Base-by-base conservation (phyloP, 345 rosid genomes). In the Euphorbia tirucalli region DNA sequence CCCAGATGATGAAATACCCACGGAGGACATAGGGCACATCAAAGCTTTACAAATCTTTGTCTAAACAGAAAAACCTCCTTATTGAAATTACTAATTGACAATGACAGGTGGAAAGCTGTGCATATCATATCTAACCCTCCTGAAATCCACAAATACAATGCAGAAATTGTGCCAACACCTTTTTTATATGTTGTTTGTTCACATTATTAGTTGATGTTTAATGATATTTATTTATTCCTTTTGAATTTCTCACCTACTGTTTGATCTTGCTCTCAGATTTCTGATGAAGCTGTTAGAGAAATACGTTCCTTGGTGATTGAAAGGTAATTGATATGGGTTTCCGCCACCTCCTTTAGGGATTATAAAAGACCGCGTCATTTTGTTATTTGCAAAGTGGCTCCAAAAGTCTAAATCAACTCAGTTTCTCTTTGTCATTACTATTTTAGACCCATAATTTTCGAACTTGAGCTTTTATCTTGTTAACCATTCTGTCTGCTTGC, bases 211-310 rank as follows among this genome's bases (percentile, higher is more conserved):
- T 59, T 48, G 22, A 27, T 57, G 37, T 35, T 14, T 19, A 18
- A 6, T 11, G 14, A 21, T 58, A 55, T 21, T 16, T 28, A 46
- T 10, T n/a, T 3, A 21, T 68, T 37, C 15, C 43, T 64, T 30
- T 68, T 14, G 16, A 3, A 46, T 62, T 48, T 44, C 7, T 56
- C 5, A 50, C 22, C 5, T 19, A 7, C 5, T 62, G 19, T 69
- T 22, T 58, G 43, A 13, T 39, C 66, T 55, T 52, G 10, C 58
- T 71, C 61, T 74, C 82, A 95, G 99, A 86, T 95, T 63, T 92
- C 98, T 71, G 87, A 92, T 71, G 97, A 88, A 84, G 99, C 99
- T 83, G 86, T 88, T 70, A 80, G 74, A 71, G 91, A 84, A 73
- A 88, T 95, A 74, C 90, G 80, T 74, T 79, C 90, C 54, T 82